phyloP scores from a whole-genome alignment of 768 basidiomycete genomes.

The Trametes cubensis region DNA sequence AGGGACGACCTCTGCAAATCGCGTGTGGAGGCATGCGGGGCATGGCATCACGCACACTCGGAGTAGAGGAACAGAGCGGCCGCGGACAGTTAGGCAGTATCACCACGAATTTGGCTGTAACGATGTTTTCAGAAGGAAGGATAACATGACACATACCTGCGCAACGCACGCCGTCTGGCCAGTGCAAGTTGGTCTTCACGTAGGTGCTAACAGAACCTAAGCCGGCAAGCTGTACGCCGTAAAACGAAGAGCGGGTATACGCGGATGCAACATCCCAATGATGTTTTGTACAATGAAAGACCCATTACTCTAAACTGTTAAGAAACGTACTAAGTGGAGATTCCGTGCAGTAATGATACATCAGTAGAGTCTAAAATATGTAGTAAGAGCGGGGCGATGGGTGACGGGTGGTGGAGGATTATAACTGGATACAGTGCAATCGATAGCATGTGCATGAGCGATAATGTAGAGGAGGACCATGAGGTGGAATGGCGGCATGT shows the following conservation, averaged over 20 bases:
- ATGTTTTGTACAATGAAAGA: constrained; percentile 13
- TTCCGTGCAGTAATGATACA: constrained; percentile 19
- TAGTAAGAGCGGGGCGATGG: constrained; percentile 6
- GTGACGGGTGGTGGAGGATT: constrained; percentile 12
- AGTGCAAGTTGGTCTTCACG: too few relatives aligned
- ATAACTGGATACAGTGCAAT: constrained; percentile 12
- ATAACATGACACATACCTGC: constrained; percentile 1
- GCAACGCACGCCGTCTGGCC: too few relatives aligned
- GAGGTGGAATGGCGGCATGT: background rate
- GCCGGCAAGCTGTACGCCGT: too few relatives aligned
- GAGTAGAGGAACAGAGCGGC: background rate
- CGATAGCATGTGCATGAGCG: constrained; percentile 16
- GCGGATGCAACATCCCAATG: background rate
- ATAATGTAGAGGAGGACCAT: background rate
- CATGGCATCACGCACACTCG: background rate
- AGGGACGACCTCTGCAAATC: background rate
- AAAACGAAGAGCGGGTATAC: too few relatives aligned
- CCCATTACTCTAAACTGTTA: background rate
- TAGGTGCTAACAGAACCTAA: too few relatives aligned
- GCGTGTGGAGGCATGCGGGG: constrained; percentile 9
- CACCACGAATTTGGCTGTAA: constrained; percentile 8
- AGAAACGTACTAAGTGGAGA: constrained; percentile 13
- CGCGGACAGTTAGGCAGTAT: constrained; percentile 16
- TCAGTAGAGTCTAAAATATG: constrained; percentile 14
- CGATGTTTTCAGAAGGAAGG: constrained; percentile 14